phyloP scores from a whole-genome alignment of 1,284 basidiomycete genomes.

The Termitomyces sp. region DNA sequence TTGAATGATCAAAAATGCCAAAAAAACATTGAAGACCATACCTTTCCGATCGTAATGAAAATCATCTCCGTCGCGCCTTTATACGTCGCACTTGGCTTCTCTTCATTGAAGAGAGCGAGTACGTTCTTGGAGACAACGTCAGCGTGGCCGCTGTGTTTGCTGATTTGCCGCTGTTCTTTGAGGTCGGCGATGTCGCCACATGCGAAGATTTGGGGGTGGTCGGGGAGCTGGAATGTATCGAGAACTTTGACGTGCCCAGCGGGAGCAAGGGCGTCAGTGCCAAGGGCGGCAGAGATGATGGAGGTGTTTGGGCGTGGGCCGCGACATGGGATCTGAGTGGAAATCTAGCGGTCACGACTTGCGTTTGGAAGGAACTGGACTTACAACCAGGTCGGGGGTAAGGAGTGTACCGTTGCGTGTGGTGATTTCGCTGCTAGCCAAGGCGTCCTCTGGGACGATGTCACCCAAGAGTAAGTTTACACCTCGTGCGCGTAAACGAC shows the following conservation, averaged over 20 bases:
- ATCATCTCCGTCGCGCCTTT: conserved; percentile 49
- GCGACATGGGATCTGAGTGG: conserved; percentile 40
- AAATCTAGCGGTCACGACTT: not conserved
- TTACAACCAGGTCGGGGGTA: conserved; percentile 52
- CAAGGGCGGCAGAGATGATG: conserved; percentile 41
- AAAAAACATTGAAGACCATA: conserved; percentile 21
- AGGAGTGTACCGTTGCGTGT: conserved; percentile 52
- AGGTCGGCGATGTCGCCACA: conserved; percentile 56
- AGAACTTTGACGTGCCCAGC: conserved; percentile 43
- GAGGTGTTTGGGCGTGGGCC: conserved; percentile 51
- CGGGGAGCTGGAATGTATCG: conserved; percentile 47
- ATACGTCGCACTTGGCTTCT: conserved; percentile 37
- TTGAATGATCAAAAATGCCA: not conserved
- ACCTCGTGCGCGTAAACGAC: conserved; percentile 36
- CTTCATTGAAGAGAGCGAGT: conserved; percentile 36
- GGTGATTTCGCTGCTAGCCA: conserved; percentile 30
- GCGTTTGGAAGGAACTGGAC: conserved; percentile 18
- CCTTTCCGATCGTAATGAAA: conserved; percentile 54
- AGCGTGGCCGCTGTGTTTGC: conserved; percentile 43
- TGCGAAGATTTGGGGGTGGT: conserved; percentile 51
- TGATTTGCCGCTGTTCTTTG: conserved; percentile 54
- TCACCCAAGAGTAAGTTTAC: conserved; percentile 53
- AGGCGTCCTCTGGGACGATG: conserved; percentile 37
- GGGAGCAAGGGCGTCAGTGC: conserved; percentile 34
- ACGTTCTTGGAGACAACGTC: conserved; percentile 44